These are phyloP conservation scores for Euclidium syriacum DNA, from an alignment of 345 rosid genomes.

Conservation along the genomic window DNA sequence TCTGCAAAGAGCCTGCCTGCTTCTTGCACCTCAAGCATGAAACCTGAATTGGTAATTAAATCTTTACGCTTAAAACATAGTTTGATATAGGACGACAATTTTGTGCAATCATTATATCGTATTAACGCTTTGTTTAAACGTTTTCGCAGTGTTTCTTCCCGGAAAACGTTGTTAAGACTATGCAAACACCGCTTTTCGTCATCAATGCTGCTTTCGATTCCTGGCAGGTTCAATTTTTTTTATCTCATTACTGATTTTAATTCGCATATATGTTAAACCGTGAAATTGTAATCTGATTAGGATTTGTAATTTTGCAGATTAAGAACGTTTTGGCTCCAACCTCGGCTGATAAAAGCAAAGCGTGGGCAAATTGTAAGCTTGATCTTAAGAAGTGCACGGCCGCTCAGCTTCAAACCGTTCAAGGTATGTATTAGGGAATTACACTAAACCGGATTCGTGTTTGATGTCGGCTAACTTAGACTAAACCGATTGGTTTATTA, in stretches of 20 bases:
- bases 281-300: not conserved
- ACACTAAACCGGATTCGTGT: not conserved
- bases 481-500: not conserved
- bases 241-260: not conserved
- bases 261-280: not conserved
- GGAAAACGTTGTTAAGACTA: slow-evolving; percentile 49
- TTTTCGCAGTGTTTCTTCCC: slow-evolving; percentile 91
- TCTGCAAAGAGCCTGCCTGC: slow-evolving; percentile 71
- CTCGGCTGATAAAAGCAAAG: slow-evolving; percentile 56
- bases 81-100: not conserved
- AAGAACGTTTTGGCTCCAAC: slow-evolving; percentile 78
- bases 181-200: slow-evolving; percentile 76
- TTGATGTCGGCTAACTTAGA: not conserved
- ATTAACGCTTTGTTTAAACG: not conserved
- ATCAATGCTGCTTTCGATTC: slow-evolving; percentile 86
- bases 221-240: slow-evolving; percentile 65
- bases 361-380: slow-evolving; percentile 75
- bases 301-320: slow-evolving; percentile 38
- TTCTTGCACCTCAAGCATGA: slow-evolving; percentile 69
- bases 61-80: not conserved
- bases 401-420: slow-evolving; percentile 60
- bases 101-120: not conserved
- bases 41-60: slow-evolving; percentile 65
- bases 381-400: slow-evolving; percentile 54
- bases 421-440: slow-evolving; percentile 39